A percentile compares a stretch with the other conserved stretches of the same genome.
phyloP scores from a whole-genome alignment of 805 yeast genomes.

The Metschnikowia lachancei region DNA sequence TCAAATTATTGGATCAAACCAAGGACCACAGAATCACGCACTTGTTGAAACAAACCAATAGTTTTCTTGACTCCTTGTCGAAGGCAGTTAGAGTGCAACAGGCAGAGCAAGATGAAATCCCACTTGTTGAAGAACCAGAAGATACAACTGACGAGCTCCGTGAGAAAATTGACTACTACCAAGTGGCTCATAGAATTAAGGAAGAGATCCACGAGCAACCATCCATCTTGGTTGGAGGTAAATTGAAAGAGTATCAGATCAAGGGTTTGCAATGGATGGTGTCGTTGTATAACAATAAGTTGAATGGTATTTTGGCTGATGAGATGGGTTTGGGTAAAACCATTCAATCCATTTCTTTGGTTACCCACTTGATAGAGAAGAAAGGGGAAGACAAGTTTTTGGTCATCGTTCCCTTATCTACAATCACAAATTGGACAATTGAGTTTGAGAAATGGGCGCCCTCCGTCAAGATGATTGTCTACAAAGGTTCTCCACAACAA shows the following conservation, averaged over 20 bases:
- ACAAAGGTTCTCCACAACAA: conserved; percentile 74
- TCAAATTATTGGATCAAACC: conserved; percentile 79
- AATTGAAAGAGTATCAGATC: conserved; percentile 70
- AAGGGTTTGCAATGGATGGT: conserved; percentile 70
- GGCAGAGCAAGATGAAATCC: conserved; percentile 38
- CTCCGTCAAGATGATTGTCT: conserved; percentile 62
- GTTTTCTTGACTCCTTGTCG: conserved; percentile 73
- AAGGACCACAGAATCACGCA: conserved; percentile 86
- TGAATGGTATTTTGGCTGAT: conserved; percentile 64
- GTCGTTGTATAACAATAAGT: conserved; percentile 55
- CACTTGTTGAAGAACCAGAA: conserved; percentile 33
- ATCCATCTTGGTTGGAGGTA: conserved; percentile 68
- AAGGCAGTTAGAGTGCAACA: conserved; percentile 79
- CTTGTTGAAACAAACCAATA: conserved; percentile 73
- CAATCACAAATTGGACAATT: conserved; percentile 80
- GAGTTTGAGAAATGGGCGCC: conserved; percentile 93
- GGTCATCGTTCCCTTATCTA: conserved; percentile 80
- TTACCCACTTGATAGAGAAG: conserved; percentile 65
- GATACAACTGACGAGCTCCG: conserved; percentile 50
- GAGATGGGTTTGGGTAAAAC: conserved; percentile 71
- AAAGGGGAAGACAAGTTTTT: conserved; percentile 71
- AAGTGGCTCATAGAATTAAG: conserved; percentile 73
- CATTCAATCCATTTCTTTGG: conserved; percentile 73
- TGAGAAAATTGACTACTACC: conserved; percentile 74
- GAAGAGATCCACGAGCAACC: conserved; percentile 71